Conservation (phyloP, 768 basidiomycete species). For the Fomitopsis pulvina region DNA sequence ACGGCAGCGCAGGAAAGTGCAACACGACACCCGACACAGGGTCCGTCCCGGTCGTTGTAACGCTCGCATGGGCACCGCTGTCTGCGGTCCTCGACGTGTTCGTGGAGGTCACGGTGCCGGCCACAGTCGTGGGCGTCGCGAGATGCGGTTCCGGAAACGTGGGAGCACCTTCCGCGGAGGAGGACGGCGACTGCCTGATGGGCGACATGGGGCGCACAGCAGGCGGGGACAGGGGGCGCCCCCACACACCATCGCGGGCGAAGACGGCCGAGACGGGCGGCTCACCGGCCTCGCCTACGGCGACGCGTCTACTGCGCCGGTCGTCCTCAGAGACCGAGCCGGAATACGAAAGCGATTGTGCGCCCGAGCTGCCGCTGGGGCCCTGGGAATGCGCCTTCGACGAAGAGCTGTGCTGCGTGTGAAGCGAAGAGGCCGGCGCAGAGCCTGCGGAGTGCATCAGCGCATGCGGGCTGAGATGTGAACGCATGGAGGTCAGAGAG, state of each 20-base stretch:
- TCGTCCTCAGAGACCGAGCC: constrained; percentile 51
- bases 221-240: neutral
- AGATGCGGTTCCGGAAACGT: neutral
- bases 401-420: constrained; percentile 43
- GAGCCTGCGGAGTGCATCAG: constrained; percentile 39
- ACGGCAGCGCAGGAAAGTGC: constrained; percentile 23
- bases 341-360: constrained; percentile 36
- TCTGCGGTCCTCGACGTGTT: constrained; percentile 18
- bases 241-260: constrained; percentile 2
- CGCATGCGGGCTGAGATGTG: constrained; percentile 42
- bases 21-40: constrained; percentile 26
- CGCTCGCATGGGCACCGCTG: constrained; percentile 21
- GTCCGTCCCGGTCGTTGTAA: constrained; percentile 27
- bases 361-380: constrained; percentile 14
- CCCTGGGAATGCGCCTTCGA: constrained; percentile 40
- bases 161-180: constrained; percentile 1
- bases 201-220: constrained; percentile 1
- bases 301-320: constrained; percentile 21
- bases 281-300: constrained; percentile 16
- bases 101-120: constrained; percentile 21
- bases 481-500: constrained; percentile 59
- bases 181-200: constrained; percentile 3
- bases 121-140: constrained; percentile 2
- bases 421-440: constrained; percentile 40
- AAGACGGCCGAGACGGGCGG: constrained; percentile 27